Conservation (phyloP, 2,329 filamentous ascomycete species). For the Cucurbitaria berberidis region DNA sequence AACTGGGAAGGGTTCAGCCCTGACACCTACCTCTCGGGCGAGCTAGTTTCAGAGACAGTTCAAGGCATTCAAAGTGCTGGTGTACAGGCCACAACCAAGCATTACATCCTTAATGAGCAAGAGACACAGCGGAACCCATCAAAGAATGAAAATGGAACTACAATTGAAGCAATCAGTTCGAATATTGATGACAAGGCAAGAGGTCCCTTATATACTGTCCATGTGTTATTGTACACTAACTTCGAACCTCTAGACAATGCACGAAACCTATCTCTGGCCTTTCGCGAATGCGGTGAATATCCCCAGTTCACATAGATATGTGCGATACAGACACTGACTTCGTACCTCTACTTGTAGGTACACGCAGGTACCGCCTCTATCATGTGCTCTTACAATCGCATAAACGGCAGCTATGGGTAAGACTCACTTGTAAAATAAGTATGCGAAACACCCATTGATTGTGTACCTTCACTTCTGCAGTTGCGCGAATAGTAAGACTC, state of each 20-base stretch:
- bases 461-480: neutral
- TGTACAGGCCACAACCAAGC: slow-evolving; percentile 55
- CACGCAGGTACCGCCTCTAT: slow-evolving; percentile 63
- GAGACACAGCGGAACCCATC: slow-evolving; percentile 53
- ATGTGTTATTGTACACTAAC: neutral
- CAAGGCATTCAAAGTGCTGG: slow-evolving; percentile 48
- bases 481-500: slow-evolving; percentile 47
- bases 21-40: slow-evolving; percentile 53
- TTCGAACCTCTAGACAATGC: slow-evolving; percentile 50
- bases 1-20: slow-evolving; percentile 54
- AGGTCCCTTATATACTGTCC: neutral
- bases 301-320: neutral
- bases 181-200: slow-evolving; percentile 56
- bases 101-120: slow-evolving; percentile 67
- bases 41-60: slow-evolving; percentile 47
- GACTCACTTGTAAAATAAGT: neutral
- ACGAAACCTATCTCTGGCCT: slow-evolving; percentile 69
- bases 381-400: slow-evolving; percentile 62
- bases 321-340: neutral
- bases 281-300: slow-evolving; percentile 61
- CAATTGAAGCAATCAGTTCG: slow-evolving; percentile 62
- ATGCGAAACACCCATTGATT: neutral
- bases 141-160: slow-evolving; percentile 43
- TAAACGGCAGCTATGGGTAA: slow-evolving; percentile 36
- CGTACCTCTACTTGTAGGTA: slow-evolving; percentile 33